phyloP scores from a whole-genome alignment of 805 yeast species.

The Saccharomyces eubayanus region DNA sequence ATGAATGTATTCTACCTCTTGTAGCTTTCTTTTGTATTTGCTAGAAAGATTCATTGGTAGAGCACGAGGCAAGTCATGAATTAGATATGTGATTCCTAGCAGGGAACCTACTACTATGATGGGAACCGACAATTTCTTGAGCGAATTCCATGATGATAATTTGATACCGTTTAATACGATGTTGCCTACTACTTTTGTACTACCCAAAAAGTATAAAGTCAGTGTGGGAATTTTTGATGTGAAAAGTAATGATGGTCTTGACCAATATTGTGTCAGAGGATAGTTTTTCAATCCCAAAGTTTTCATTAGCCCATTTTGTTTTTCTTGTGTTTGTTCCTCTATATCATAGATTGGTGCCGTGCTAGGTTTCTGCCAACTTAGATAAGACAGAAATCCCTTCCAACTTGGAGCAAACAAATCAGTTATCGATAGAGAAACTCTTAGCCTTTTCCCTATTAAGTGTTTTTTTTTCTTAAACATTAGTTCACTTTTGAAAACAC shows the following conservation, averaged over 20 bases:
- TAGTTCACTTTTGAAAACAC: constrained; percentile 57
- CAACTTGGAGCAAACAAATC: constrained; percentile 77
- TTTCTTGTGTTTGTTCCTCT: constrained; percentile 2
- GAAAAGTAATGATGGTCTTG: constrained; percentile 28
- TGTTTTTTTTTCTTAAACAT: constrained; percentile 81
- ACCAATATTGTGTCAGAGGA: constrained; percentile 23
- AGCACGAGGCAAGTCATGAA: constrained; percentile 81
- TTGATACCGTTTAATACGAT: constrained; percentile 33
- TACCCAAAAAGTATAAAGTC: constrained; percentile 32
- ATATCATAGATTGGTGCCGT: constrained; percentile 1
- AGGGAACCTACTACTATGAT: constrained; percentile 42
- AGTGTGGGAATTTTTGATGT: constrained; percentile 30
- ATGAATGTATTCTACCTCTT: constrained; percentile 67
- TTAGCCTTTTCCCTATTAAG: constrained; percentile 46
- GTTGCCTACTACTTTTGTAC: constrained; percentile 33
- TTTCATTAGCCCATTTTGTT: constrained; percentile 1
- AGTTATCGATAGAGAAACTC: constrained; percentile 49
- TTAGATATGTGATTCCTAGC: constrained; percentile 51
- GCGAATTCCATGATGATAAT: constrained; percentile 29
- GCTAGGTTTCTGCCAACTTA: constrained; percentile 16
- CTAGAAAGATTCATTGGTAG: constrained; percentile 74
- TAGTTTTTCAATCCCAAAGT: constrained; percentile 18
- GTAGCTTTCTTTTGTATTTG: constrained; percentile 56
- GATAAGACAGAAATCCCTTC: constrained; percentile 43
- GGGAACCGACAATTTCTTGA: constrained; percentile 48